phyloP scores from a whole-genome alignment of 2,329 filamentous ascomycete genomes.

The Alternaria triticina region DNA sequence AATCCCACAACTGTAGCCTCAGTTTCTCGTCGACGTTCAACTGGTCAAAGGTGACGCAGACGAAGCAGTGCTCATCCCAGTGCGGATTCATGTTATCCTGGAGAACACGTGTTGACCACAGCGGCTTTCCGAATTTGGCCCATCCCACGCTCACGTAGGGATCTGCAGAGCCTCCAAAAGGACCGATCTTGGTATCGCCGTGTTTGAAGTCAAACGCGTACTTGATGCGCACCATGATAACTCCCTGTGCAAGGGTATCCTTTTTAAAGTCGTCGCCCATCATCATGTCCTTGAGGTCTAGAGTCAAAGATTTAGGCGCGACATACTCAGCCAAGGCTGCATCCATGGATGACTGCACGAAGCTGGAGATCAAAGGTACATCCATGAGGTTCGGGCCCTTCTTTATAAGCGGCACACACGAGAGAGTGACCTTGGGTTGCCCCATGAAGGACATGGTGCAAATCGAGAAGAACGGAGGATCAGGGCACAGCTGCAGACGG shows the following conservation, averaged over 20 bases:
- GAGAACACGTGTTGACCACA: conserved; percentile 71
- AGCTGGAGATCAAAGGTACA: conserved; percentile 74
- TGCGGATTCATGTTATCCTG: conserved; percentile 69
- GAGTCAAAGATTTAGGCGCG: conserved; percentile 74
- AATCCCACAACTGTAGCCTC: conserved; percentile 76
- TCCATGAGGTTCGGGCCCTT: conserved; percentile 77
- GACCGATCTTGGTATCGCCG: conserved; percentile 68
- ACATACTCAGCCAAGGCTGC: conserved; percentile 78
- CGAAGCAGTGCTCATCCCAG: conserved; percentile 73
- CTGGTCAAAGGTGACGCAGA: conserved; percentile 74
- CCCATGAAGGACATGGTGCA: conserved; percentile 77
- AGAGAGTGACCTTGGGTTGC: conserved; percentile 74
- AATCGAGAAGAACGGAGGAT: conserved; percentile 78
- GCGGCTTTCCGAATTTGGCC: conserved; percentile 77
- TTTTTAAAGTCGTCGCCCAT: conserved; percentile 81
- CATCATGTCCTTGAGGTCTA: conserved; percentile 79
- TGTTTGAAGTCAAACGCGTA: conserved; percentile 73
- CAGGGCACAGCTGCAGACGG: conserved; percentile 74
- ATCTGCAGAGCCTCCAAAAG: conserved; percentile 68
- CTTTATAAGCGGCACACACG: conserved; percentile 73
- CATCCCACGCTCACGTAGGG: conserved; percentile 75
- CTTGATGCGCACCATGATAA: conserved; percentile 71
- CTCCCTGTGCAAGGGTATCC: conserved; percentile 69
- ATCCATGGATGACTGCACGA: conserved; percentile 76
- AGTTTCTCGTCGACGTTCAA: conserved; percentile 74